A percentile compares a stretch with the other conserved stretches of the same genome.
phyloP scores from a whole-genome alignment of 1,284 basidiomycete genomes.

The Vanrija humicola region DNA sequence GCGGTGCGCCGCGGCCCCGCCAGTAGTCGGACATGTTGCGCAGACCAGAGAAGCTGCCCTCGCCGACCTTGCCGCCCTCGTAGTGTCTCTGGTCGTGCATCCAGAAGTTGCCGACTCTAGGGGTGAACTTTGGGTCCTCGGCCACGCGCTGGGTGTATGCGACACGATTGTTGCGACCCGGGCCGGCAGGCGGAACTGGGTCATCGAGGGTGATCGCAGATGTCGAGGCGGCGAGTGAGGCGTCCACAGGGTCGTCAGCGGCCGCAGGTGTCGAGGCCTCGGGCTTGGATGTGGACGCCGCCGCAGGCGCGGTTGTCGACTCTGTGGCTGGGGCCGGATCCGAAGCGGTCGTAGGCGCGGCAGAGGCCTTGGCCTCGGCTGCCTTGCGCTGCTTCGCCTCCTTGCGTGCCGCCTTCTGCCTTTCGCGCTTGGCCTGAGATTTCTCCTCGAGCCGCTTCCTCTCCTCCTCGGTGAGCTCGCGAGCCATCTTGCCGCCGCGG shows the following conservation, averaged over 20 bases:
- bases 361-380: constrained; percentile 10
- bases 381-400: constrained; percentile 23
- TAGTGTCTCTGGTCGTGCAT: constrained; percentile 73
- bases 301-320: background rate
- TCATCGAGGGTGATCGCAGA: constrained; percentile 25
- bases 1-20: constrained; percentile 61
- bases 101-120: constrained; percentile 84
- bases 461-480: constrained; percentile 32
- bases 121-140: constrained; percentile 74
- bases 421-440: constrained; percentile 26
- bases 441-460: constrained; percentile 24
- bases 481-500: constrained; percentile 12
- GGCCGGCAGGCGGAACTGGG: background rate
- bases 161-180: constrained; percentile 51
- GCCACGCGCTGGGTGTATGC: constrained; percentile 22
- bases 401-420: constrained; percentile 33
- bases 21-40: constrained; percentile 58
- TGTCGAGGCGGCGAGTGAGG: constrained; percentile 22
- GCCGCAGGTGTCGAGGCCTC: background rate
- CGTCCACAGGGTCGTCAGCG: constrained; percentile 1
- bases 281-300: background rate
- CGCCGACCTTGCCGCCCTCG: constrained; percentile 54
- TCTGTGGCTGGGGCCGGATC: background rate
- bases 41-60: constrained; percentile 55
- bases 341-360: background rate